phyloP scores from a whole-genome alignment of 2,329 filamentous ascomycete species.

The Zymoseptoria brevis region DNA sequence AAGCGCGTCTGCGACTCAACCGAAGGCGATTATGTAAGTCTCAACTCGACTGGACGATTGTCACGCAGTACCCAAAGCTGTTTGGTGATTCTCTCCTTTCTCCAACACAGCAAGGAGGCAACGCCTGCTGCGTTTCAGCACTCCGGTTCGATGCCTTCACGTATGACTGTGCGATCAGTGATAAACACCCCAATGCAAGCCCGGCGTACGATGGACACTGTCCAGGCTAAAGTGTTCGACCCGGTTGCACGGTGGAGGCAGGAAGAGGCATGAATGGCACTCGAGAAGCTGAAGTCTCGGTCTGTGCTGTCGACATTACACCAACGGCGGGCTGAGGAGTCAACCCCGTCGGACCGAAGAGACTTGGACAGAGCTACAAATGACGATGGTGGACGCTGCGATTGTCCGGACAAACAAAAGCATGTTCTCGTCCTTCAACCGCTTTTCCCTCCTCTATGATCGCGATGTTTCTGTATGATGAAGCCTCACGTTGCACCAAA shows the following conservation, averaged over 20 bases:
- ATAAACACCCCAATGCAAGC: not conserved
- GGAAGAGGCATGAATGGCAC: not conserved
- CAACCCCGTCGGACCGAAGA: not conserved
- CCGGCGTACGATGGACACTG: not conserved
- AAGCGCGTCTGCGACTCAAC: not conserved
- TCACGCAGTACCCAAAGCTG: not conserved
- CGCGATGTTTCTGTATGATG: not conserved
- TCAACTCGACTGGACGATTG: not conserved
- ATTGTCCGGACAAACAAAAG: not conserved
- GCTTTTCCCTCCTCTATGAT: not conserved
- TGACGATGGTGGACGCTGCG: not conserved
- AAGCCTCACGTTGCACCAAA: not conserved
- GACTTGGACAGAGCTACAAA: not conserved
- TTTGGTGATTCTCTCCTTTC: not conserved
- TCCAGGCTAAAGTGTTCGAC: not conserved
- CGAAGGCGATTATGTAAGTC: not conserved
- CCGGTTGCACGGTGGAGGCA: not conserved
- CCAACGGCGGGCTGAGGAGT: not conserved
- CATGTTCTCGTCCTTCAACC: slow-evolving; percentile 2
- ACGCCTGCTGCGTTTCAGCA: not conserved
- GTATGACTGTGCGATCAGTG: not conserved
- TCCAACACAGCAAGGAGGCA: not conserved
- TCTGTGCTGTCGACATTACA: not conserved
- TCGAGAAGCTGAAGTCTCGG: not conserved
- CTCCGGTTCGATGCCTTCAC: not conserved